Conservation (phyloP, 1,284 basidiomycete genomes). For the Pseudozyma thailandica region DNA sequence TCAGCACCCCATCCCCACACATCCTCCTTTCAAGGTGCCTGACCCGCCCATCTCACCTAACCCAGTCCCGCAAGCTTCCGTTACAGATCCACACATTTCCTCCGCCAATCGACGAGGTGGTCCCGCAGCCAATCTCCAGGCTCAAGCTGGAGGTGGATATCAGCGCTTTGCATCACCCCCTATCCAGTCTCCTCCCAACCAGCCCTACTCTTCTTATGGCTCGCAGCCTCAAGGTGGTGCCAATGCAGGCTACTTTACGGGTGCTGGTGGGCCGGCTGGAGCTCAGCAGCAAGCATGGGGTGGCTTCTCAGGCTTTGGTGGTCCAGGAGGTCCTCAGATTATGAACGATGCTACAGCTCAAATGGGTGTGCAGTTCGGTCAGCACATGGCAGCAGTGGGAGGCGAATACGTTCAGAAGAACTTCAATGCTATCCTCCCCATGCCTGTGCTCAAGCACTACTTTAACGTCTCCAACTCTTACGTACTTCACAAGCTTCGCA, state of each 20-base stretch:
- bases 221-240: slow-evolving; percentile 12
- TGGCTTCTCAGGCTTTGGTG: slow-evolving; percentile 24
- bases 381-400: slow-evolving; percentile 88
- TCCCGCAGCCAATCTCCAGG: slow-evolving; percentile 28
- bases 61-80: slow-evolving; percentile 24
- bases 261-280: slow-evolving; percentile 7
- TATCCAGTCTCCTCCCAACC: slow-evolving; percentile 31
- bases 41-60: slow-evolving; percentile 57
- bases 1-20: slow-evolving; percentile 66
- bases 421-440: slow-evolving; percentile 60
- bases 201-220: slow-evolving; percentile 20
- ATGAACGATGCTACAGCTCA: slow-evolving; percentile 94
- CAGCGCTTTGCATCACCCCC: slow-evolving; percentile 50
- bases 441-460: slow-evolving; percentile 79
- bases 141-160: slow-evolving; percentile 38
- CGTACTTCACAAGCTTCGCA: slow-evolving; percentile 86
- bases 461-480: slow-evolving; percentile 98
- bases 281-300: slow-evolving; percentile 28
- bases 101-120: slow-evolving; percentile 31
- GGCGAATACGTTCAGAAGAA: slow-evolving; percentile 96
- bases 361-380: slow-evolving; percentile 94
- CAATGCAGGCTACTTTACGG: slow-evolving; percentile 22
- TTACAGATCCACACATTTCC: slow-evolving; percentile 43
- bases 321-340: slow-evolving; percentile 36
- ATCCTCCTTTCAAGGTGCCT: slow-evolving; percentile 60